Percentiles rank a stretch among this genome's conserved stretches.
These are phyloP conservation scores for Boletus eberwhitei DNA, from an alignment of 768 basidiomycete species.

Conservation along the genomic window DNA sequence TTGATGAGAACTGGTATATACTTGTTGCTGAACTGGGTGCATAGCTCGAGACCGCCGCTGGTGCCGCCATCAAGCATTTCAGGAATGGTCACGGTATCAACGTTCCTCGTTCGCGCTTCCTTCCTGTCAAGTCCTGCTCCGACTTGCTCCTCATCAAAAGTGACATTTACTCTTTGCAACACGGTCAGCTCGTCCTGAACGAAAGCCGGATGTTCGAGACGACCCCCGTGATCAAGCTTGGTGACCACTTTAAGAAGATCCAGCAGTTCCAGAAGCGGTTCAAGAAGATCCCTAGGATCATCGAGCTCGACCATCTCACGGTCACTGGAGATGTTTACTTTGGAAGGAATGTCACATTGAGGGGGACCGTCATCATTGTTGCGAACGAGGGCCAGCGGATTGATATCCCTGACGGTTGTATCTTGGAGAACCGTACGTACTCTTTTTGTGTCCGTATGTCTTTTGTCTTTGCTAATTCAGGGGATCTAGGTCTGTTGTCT, in stretches of 20 bases:
- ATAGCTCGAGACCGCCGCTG: slow-evolving; percentile 71
- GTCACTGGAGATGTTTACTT: slow-evolving; percentile 68
- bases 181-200: slow-evolving; percentile 66
- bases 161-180: slow-evolving; percentile 66
- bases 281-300: slow-evolving; percentile 70
- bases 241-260: slow-evolving; percentile 76
- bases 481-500: slow-evolving; percentile 53
- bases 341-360: slow-evolving; percentile 60
- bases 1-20: background rate
- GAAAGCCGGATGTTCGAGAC: slow-evolving; percentile 54
- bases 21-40: background rate
- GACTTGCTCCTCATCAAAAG: slow-evolving; percentile 64
- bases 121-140: slow-evolving; percentile 63
- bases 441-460: background rate
- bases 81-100: slow-evolving; percentile 66
- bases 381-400: slow-evolving; percentile 77
- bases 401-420: slow-evolving; percentile 71
- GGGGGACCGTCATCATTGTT: slow-evolving; percentile 70
- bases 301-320: slow-evolving; percentile 73
- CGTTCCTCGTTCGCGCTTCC: slow-evolving; percentile 69
- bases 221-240: slow-evolving; percentile 74
- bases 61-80: slow-evolving; percentile 75
- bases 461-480: slow-evolving; percentile 12
- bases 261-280: slow-evolving; percentile 69
- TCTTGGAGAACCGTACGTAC: slow-evolving; percentile 60